Conservation (phyloP, 2,329 filamentous ascomycete species). For the Diplodia seriata region DNA sequence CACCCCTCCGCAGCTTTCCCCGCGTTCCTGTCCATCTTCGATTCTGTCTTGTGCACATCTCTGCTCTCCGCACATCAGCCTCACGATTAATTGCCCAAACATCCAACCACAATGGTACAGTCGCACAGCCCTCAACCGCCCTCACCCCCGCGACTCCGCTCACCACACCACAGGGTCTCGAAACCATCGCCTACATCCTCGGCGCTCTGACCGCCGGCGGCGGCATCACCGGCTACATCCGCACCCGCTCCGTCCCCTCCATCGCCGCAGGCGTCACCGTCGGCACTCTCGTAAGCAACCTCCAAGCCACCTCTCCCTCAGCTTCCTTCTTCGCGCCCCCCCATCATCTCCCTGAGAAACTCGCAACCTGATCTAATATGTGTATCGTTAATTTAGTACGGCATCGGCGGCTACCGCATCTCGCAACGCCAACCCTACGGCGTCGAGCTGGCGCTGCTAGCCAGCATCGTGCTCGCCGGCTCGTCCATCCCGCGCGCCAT, state of each 20-base stretch:
- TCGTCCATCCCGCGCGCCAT: constrained; percentile 87
- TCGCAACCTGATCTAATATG: not conserved
- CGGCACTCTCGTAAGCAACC: constrained; percentile 65
- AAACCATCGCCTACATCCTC: constrained; percentile 76
- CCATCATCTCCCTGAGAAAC: not conserved
- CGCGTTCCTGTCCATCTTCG: constrained; percentile 2
- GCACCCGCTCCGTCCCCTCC: constrained; percentile 85
- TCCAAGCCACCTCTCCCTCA: constrained; percentile 39
- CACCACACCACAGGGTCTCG: constrained; percentile 45
- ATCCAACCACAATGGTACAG: constrained; percentile 18
- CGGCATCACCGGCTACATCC: constrained; percentile 84
- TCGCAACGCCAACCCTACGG: constrained; percentile 79
- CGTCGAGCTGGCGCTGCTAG: constrained; percentile 85
- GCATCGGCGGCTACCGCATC: constrained; percentile 81
- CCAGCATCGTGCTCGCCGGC: constrained; percentile 82
- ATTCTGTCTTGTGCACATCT: not conserved
- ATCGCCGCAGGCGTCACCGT: constrained; percentile 85
- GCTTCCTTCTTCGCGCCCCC: too few species aligned
- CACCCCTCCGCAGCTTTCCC: constrained; percentile 4
- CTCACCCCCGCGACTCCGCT: not conserved
- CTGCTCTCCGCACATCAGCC: not conserved
- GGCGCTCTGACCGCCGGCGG: constrained; percentile 84
- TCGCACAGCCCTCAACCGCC: constrained; percentile 2
- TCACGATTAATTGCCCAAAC: not conserved
- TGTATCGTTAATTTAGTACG: constrained; percentile 60